Conservation (phyloP, 495 filamentous ascomycete species). For the Polyplosphaeria fusca region DNA sequence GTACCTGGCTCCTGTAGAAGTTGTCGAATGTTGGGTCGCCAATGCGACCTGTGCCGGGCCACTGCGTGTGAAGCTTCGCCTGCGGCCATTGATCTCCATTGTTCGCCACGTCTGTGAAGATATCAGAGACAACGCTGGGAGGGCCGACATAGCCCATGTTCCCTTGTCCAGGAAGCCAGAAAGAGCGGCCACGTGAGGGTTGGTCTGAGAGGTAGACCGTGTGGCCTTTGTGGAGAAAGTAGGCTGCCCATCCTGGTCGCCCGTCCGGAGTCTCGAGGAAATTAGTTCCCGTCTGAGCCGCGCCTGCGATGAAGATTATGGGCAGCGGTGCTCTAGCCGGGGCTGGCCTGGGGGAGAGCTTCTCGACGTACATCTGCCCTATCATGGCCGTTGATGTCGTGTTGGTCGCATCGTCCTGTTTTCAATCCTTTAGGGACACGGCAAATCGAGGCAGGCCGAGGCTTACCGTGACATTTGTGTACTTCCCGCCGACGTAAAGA, state of each 20-base stretch:
- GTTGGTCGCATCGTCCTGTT: background rate
- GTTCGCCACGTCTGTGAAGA: constrained; percentile 43
- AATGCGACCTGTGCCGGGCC: constrained; percentile 46
- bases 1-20: constrained; percentile 40
- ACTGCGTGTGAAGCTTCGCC: constrained; percentile 49
- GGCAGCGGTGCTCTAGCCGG: constrained; percentile 3
- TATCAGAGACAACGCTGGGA: constrained; percentile 40
- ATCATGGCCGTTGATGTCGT: constrained; percentile 10
- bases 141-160: constrained; percentile 33
- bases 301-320: constrained; percentile 29
- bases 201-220: constrained; percentile 49
- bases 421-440: background rate
- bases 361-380: constrained; percentile 36
- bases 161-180: constrained; percentile 38
- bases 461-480: constrained; percentile 16
- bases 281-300: constrained; percentile 31
- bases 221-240: constrained; percentile 48
- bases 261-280: constrained; percentile 52
- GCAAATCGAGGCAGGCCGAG: background rate
- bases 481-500: constrained; percentile 34
- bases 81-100: constrained; percentile 48
- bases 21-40: constrained; percentile 50
- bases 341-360: constrained; percentile 14
- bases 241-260: constrained; percentile 48
- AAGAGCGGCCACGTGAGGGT: constrained; percentile 46